Evolutionary conservation across 768 basidiomycete genomes (phyloP), one percentile per base, ranked within the genome.

Genomic region (Suillus americanus): DNA sequence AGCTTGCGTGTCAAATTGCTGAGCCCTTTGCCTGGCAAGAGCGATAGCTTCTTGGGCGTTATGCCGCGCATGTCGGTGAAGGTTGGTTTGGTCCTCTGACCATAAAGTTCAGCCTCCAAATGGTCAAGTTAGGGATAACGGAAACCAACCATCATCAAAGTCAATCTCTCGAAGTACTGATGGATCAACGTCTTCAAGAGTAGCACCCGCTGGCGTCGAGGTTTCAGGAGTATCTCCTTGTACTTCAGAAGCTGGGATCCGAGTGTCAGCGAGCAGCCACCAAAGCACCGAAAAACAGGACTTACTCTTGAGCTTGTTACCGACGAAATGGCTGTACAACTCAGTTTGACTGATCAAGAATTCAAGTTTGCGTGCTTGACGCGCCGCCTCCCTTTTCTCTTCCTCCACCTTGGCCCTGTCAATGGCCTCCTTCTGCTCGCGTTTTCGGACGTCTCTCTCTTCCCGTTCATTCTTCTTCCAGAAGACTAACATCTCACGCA

Each of bases 401-500:
- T 97, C 95, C 76, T 97, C 95, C 38, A 93, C 78, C 76, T 89
- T 92, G 28, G 92, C 86, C 60, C 94, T 86, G 71, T 96, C 94
- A 70, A 87, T 83, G 13, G 95, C 94, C 74, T 97, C 96, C 75
- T 95, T 95, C 75, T 98, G 95, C 70, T 96, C 95, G 59, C 92
- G 92, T 77, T 92, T 94, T 67, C 95, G 88, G 14, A 91, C 86
- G 66, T 97, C 95, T 54, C 94, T 82, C 78, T 98, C 97, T 75
- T 97, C 95, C 71, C 95, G 95, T 78, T 99, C 97, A 68, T 97
- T 98, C 78, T 95, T 95, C 80, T 93, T 96, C 95, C 95, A 97
- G 78, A 96, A 95, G 23, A 95, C 87, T 66, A 96, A 87, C 91
- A 98, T 95, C 81, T 98, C 95, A 35, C 95, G 88, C 91, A 94